Conservation (phyloP, 1,284 basidiomycete species). For the Uromyces viciae-fabae region DNA sequence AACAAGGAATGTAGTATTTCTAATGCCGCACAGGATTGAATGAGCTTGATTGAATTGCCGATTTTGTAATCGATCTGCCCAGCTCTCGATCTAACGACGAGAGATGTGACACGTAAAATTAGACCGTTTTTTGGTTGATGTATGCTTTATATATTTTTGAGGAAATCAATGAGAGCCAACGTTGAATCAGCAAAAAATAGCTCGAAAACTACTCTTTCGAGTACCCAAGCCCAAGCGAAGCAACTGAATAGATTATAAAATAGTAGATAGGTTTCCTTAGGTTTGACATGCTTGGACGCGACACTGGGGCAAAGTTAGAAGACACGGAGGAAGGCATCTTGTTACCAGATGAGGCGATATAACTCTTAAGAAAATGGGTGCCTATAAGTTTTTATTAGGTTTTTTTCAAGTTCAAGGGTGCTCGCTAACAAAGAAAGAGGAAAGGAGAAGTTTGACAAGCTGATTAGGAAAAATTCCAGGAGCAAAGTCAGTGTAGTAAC, state of each 20-base stretch:
- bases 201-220: slow-evolving; percentile 6
- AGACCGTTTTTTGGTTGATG: no score
- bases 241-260: slow-evolving; percentile 19
- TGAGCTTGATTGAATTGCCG: slow-evolving; percentile 54
- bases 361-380: no score
- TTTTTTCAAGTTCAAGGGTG: no score
- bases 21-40: slow-evolving; percentile 75
- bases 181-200: neutral
- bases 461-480: no score
- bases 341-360: no score
- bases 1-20: slow-evolving; percentile 78
- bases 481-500: no score
- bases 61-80: neutral
- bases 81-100: slow-evolving; percentile 15
- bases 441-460: no score
- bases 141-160: no score
- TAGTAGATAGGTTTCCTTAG: slow-evolving; percentile 8
- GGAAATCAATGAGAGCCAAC: neutral
- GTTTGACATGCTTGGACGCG: neutral
- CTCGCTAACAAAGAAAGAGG: no score
- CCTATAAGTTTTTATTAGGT: no score
- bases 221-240: slow-evolving; percentile 23
- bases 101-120: neutral
- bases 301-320: neutral
- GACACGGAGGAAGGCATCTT: neutral